A percentile compares a stretch with the other conserved stretches of the same genome.
Evolutionary conservation across 1,139 yeast species (phyloP).

Genomic region (Sporopachydermia cereana): DNA sequence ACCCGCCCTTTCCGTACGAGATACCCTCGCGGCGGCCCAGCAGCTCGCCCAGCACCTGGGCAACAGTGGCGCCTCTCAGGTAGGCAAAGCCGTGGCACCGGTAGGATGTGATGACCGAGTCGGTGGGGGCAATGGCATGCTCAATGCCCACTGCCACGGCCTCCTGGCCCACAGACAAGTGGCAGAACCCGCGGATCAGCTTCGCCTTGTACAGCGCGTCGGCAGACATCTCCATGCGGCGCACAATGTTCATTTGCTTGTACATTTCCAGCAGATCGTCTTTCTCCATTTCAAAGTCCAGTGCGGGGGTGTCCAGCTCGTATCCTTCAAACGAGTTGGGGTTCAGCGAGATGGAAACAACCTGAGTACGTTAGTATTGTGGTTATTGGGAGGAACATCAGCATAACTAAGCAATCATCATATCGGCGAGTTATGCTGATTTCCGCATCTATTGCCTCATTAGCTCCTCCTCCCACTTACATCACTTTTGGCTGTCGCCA

Average conservation of each 20-base stretch:
- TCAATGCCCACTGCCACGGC: conserved; percentile 98
- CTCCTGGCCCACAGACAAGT: conserved; percentile 97
- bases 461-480: background rate
- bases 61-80: conserved; percentile 90
- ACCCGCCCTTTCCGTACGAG: conserved; percentile 96
- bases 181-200: conserved; percentile 98
- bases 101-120: conserved; percentile 89
- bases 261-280: conserved; percentile 79
- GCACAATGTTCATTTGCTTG: conserved; percentile 82
- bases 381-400: background rate
- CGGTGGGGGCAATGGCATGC: conserved; percentile 75
- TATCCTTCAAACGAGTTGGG: conserved; percentile 62
- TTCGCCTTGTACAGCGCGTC: conserved; percentile 97
- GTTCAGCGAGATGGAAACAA: conserved; percentile 3
- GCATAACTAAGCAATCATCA: background rate
- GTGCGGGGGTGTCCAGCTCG: conserved; percentile 51
- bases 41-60: conserved; percentile 84
- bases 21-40: conserved; percentile 96
- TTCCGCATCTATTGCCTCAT: background rate
- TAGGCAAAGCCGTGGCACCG: conserved; percentile 98
- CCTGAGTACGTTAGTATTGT: too few species aligned
- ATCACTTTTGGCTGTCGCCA: conserved; percentile 2
- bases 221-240: conserved; percentile 97
- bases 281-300: conserved; percentile 69
- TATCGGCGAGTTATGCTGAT: background rate